phyloP scores from a whole-genome alignment of 208 protist genomes.

The Crithidia expoeki region DNA sequence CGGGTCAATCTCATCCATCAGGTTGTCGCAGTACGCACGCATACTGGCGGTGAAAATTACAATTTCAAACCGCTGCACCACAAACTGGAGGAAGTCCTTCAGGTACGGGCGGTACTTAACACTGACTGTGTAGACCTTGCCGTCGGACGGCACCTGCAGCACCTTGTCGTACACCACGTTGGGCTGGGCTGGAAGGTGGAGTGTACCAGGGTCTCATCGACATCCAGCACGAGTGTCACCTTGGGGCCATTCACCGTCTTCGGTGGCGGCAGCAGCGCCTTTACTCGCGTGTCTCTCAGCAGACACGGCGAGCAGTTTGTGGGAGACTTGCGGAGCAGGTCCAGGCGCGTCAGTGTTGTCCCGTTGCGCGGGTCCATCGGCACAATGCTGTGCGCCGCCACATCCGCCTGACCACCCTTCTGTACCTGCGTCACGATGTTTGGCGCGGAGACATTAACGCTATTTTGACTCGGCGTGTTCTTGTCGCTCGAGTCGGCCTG shows the following conservation, averaged over 20 bases:
- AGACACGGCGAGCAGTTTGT: conserved; percentile 40
- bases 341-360: conserved; percentile 37
- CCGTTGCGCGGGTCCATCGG: conserved; percentile 43
- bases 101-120: conserved; percentile 64
- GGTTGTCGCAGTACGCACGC: conserved; percentile 45
- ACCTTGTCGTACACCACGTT: conserved; percentile 47
- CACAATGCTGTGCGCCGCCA: conserved; percentile 27
- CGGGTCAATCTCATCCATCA: conserved; percentile 58
- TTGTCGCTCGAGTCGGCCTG: conserved; percentile 11
- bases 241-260: conserved; percentile 11
- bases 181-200: conserved; percentile 40
- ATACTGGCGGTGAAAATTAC: conserved; percentile 74
- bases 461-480: conserved; percentile 29
- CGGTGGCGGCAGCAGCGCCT: conserved; percentile 38
- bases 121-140: conserved; percentile 37
- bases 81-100: conserved; percentile 55
- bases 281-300: conserved; percentile 26
- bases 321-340: conserved; percentile 34
- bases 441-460: conserved; percentile 24
- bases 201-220: conserved; percentile 67
- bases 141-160: conserved; percentile 34
- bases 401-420: conserved; percentile 5
- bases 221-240: conserved; percentile 56
- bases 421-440: conserved; percentile 40
- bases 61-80: conserved; percentile 54